These are phyloP conservation scores for Sapria himalayana DNA, from an alignment of 345 rosid species.

Conservation along the genomic window DNA sequence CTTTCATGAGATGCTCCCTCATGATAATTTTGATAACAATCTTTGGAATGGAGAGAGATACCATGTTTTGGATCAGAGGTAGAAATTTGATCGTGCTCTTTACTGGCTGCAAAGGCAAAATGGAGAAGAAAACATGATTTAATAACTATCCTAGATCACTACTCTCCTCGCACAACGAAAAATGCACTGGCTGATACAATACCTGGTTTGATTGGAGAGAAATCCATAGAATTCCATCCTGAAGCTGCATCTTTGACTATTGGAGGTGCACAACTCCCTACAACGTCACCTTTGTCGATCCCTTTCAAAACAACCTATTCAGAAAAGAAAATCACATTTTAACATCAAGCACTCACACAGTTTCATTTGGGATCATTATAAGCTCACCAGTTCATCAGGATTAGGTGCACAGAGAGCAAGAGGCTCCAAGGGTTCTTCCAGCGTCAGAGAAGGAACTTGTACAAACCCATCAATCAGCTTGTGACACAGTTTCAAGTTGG, in stretches of 20 bases:
- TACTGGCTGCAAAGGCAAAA: constrained; percentile 38
- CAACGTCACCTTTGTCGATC: constrained; percentile 63
- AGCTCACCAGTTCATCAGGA: constrained; percentile 61
- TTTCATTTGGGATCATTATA: no score
- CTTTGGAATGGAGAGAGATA: constrained; percentile 18
- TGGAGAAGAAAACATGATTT: no score
- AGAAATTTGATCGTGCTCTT: constrained; percentile 32
- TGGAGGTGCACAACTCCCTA: constrained; percentile 72
- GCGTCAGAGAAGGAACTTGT: constrained; percentile 52
- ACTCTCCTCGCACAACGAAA: no score
- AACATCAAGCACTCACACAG: no score
- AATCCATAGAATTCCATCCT: constrained; percentile 28
- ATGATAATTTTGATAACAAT: constrained; percentile 9
- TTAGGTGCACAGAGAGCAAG: constrained; percentile 52
- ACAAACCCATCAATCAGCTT: constrained; percentile 32
- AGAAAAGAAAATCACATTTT: constrained; percentile 6
- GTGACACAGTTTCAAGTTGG: constrained; percentile 23
- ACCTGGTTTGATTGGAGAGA: constrained; percentile 28
- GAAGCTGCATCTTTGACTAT: constrained; percentile 41
- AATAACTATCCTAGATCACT: no score
- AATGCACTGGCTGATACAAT: no score
- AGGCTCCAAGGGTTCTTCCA: constrained; percentile 54
- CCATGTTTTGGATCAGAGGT: constrained; percentile 31
- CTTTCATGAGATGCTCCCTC: constrained; percentile 17
- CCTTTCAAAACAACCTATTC: constrained; percentile 50